Conservation (phyloP, 2,329 filamentous ascomycete genomes). For the Pezicula rhizophila region DNA sequence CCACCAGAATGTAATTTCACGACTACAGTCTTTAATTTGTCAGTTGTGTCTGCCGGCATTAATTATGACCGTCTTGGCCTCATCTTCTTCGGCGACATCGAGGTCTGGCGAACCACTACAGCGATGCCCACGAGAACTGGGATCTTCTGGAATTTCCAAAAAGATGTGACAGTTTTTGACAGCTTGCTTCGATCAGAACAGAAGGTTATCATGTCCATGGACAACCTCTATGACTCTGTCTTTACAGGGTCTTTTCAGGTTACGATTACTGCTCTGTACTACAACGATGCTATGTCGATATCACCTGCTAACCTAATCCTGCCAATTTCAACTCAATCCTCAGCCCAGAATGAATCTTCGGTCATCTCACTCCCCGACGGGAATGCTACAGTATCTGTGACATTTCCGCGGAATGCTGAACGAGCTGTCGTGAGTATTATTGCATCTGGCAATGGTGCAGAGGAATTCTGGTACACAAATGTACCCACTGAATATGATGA, state of each 20-base stretch:
- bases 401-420: conserved; percentile 55
- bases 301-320: conserved; percentile 57
- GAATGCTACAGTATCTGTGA: conserved; percentile 35
- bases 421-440: conserved; percentile 67
- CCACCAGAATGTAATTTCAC: conserved; percentile 24
- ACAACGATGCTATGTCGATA: conserved; percentile 20
- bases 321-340: conserved; percentile 43
- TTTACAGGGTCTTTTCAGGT: conserved; percentile 69
- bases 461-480: conserved; percentile 82
- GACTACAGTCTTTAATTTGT: conserved; percentile 47
- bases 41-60: conserved; percentile 49
- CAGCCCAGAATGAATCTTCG: conserved; percentile 41
- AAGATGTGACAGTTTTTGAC: conserved; percentile 60
- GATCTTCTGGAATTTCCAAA: conserved; percentile 48
- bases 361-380: conserved; percentile 49
- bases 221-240: conserved; percentile 59
- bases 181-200: conserved; percentile 50
- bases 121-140: conserved; percentile 54
- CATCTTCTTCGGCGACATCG: conserved; percentile 56
- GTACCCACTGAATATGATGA: conserved; percentile 53
- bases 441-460: conserved; percentile 66
- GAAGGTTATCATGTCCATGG: conserved; percentile 66
- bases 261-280: conserved; percentile 50
- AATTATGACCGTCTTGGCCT: conserved; percentile 58
- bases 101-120: conserved; percentile 59